phyloP scores from a whole-genome alignment of 176 grass and related monocot species.

The Zoysia pacifica region DNA sequence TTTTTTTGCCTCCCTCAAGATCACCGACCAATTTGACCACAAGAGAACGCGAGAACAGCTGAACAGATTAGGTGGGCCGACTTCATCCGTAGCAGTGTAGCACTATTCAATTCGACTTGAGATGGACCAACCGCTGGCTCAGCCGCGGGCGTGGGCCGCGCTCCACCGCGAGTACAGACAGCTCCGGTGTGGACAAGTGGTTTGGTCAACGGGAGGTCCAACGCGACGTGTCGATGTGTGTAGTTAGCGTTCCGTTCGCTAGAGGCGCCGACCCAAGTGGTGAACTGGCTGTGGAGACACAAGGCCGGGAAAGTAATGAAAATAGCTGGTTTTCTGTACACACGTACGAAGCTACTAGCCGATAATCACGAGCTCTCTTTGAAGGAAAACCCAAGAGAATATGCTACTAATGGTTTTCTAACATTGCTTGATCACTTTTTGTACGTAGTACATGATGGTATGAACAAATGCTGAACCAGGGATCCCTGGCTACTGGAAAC shows the following conservation, averaged over 20 bases:
- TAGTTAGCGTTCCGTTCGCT: background rate
- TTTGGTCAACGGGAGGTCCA: background rate
- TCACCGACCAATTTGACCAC: background rate
- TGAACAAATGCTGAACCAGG: no score
- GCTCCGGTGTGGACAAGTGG: background rate
- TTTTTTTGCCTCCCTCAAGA: background rate
- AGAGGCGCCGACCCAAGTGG: background rate
- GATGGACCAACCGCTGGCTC: background rate
- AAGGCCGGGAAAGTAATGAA: no score
- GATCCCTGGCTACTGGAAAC: no score
- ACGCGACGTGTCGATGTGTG: background rate
- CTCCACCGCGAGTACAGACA: no score
- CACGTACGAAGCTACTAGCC: no score
- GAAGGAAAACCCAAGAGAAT: no score
- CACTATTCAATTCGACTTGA: background rate
- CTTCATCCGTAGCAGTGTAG: background rate
- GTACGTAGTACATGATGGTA: no score
- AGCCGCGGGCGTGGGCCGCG: no score
- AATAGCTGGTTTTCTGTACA: no score
- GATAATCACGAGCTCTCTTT: no score
- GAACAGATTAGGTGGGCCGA: background rate
- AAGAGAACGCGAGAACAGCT: background rate
- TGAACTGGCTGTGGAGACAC: background rate
- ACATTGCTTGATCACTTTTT: no score
- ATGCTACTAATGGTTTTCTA: no score